These are phyloP conservation scores for Apiospora arundinis DNA, from an alignment of 2,329 filamentous ascomycete species.

Conservation along the genomic window DNA sequence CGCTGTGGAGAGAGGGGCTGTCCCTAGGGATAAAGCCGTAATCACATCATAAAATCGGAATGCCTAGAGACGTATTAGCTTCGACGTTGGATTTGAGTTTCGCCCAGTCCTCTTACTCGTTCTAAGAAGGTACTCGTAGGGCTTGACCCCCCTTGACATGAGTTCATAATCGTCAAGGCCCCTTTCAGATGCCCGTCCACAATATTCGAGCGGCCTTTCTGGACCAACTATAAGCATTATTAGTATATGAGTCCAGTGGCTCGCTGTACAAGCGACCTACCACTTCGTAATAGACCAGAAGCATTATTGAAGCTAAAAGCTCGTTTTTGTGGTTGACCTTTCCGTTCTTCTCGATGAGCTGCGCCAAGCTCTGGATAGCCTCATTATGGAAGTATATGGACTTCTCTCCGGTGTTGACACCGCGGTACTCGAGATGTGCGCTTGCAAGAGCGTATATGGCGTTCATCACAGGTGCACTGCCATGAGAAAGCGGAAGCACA, in stretches of 20 bases:
- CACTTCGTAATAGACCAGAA: constrained; percentile 69
- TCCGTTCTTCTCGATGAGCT: constrained; percentile 60
- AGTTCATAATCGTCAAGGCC: constrained; percentile 65
- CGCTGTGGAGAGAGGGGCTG: constrained; percentile 59
- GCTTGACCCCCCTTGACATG: constrained; percentile 50
- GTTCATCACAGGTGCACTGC: constrained; percentile 71
- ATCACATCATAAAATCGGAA: constrained; percentile 72
- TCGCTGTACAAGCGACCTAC: constrained; percentile 46
- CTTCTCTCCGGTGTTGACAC: constrained; percentile 58
- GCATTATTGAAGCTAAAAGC: constrained; percentile 65
- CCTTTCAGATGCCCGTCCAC: constrained; percentile 67
- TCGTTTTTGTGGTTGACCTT: constrained; percentile 59
- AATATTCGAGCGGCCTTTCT: constrained; percentile 64
- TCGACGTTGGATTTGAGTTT: not conserved
- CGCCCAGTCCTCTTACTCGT: constrained; percentile 48
- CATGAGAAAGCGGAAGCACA: constrained; percentile 64
- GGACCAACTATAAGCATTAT: constrained; percentile 57
- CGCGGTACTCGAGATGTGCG: constrained; percentile 78
- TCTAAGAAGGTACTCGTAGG: constrained; percentile 64
- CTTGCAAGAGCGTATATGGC: constrained; percentile 84
- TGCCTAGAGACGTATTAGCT: constrained; percentile 50
- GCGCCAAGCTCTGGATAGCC: constrained; percentile 63
- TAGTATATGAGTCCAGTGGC: constrained; percentile 25
- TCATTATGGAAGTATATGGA: constrained; percentile 65
- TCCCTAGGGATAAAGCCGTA: constrained; percentile 66